Evolutionary conservation across 202 grass and related monocot genomes (phyloP).

Genomic region (Carex sylvatica): DNA sequence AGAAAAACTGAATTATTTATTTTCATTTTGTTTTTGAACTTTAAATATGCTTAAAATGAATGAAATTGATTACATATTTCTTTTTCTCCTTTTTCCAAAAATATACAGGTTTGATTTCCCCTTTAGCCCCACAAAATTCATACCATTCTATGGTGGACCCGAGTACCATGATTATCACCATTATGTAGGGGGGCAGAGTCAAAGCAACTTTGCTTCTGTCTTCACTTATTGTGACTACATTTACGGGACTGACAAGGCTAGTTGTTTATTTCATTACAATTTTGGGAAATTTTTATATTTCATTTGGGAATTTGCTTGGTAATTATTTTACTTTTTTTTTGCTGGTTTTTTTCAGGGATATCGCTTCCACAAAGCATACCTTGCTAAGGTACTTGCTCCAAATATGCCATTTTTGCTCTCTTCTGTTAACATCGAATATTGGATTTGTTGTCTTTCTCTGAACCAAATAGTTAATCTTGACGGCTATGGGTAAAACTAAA

Average conservation of each 20-base stretch:
- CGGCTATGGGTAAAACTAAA: neutral
- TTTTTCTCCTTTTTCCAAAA: neutral
- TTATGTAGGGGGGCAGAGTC: conserved; percentile 79
- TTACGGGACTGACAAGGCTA: conserved; percentile 83
- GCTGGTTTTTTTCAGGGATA: conserved; percentile 55
- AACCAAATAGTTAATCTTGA: neutral
- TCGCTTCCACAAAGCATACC: conserved; percentile 65
- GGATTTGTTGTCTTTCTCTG: neutral
- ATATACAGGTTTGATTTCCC: conserved; percentile 82
- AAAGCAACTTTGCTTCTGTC: conserved; percentile 94
- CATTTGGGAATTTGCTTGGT: neutral
- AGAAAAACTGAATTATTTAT: neutral
- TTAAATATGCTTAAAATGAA: neutral
- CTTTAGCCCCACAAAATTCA: conserved; percentile 78
- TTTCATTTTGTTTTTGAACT: neutral
- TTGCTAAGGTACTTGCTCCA: conserved; percentile 55
- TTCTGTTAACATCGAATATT: neutral
- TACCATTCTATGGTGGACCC: conserved; percentile 88
- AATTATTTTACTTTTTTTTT: neutral
- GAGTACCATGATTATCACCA: conserved; percentile 96
- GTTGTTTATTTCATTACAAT: conserved; percentile 19
- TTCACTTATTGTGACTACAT: conserved; percentile 92
- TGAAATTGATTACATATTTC: neutral
- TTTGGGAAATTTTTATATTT: neutral
- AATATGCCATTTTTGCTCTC: neutral